Evolutionary conservation across 331 rosid species (phyloP).

Genomic region (Cucumis variabilis): DNA sequence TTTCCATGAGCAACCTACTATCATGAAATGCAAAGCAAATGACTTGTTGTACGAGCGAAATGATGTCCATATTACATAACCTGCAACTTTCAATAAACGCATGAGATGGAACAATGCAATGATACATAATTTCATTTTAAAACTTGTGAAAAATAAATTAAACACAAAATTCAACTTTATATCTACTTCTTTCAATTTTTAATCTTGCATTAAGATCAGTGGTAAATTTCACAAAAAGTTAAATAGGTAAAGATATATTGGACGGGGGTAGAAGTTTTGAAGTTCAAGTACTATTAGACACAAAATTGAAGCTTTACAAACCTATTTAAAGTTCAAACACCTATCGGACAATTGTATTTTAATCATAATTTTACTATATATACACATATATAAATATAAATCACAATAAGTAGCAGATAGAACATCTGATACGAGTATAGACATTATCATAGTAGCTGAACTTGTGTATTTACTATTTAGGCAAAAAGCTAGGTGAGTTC

Average conservation of each 20-base stretch:
- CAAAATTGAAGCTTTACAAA: neutral
- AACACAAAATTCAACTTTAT: neutral
- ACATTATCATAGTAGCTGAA: neutral
- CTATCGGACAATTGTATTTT: neutral
- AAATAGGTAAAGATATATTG: neutral
- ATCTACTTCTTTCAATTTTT: neutral
- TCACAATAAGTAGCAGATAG: neutral
- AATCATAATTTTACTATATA: neutral
- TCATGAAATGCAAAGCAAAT: slow-evolving; percentile 99
- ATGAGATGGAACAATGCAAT: slow-evolving; percentile 17
- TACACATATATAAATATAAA: too few species aligned
- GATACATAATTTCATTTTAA: neutral
- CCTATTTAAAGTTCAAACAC: neutral
- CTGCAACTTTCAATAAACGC: slow-evolving; percentile 53
- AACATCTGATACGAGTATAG: neutral
- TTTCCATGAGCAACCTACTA: slow-evolving; percentile 97
- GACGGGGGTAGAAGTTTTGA: neutral
- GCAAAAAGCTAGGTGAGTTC: neutral
- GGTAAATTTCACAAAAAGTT: neutral
- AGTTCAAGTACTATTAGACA: neutral
- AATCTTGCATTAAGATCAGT: neutral
- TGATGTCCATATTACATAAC: slow-evolving; percentile 97
- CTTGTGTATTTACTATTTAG: neutral
- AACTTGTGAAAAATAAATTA: too few species aligned
- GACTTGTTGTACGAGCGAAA: slow-evolving; percentile 95